Conservation (phyloP, 108 stramenopile species). For the Aurantiochytrium sp. region DNA sequence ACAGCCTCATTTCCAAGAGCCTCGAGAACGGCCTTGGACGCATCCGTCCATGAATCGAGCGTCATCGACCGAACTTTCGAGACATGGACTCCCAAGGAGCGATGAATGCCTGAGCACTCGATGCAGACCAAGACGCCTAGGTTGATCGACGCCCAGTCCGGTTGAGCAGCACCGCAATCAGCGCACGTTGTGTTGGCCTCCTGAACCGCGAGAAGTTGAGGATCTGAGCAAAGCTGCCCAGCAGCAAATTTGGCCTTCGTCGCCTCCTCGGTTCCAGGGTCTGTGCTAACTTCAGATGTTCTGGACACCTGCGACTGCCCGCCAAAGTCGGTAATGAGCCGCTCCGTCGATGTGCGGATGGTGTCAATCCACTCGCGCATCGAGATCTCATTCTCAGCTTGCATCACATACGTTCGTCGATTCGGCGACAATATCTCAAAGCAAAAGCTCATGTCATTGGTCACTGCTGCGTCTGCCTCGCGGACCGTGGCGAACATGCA, state of each 20-base stretch:
- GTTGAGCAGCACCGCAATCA: constrained; percentile 36
- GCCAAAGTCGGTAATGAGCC: neutral
- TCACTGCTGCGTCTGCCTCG: neutral
- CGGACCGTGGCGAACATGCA: constrained; percentile 2
- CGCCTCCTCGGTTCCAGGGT: neutral
- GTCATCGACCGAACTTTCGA: constrained; percentile 42
- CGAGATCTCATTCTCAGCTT: neutral
- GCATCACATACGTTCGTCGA: neutral
- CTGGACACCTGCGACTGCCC: neutral
- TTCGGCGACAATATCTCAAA: constrained; percentile 16
- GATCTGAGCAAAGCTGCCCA: neutral
- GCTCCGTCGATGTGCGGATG: neutral
- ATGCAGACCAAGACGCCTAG: constrained; percentile 52
- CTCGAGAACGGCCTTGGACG: constrained; percentile 8
- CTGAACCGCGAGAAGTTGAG: neutral
- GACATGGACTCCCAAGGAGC: constrained; percentile 43
- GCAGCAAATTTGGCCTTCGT: neutral
- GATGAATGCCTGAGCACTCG: constrained; percentile 52
- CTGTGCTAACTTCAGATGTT: neutral
- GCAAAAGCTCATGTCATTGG: neutral
- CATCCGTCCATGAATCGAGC: constrained; percentile 33
- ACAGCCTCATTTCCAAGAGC: constrained; percentile 28
- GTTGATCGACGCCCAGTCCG: constrained; percentile 49
- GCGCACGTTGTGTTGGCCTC: constrained; percentile 40
- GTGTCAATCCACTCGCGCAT: neutral